phyloP scores from a whole-genome alignment of 192 early-diverging fungal species.

The Entomortierella parvispora region DNA sequence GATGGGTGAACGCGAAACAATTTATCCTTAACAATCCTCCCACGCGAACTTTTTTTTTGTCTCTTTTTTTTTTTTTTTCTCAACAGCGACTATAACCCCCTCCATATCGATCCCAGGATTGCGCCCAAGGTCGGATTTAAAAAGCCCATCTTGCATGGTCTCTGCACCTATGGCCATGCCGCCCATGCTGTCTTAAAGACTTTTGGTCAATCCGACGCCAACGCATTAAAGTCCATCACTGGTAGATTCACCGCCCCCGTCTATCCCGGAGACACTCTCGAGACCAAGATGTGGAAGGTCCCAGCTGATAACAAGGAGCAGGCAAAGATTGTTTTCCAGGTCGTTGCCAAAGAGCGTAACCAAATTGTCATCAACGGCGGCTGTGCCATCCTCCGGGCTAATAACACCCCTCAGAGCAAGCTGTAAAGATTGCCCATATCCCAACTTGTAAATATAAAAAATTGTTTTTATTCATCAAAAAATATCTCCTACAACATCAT shows the following conservation, averaged over 20 bases:
- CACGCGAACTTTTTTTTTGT: not conserved
- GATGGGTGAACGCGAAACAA: not conserved
- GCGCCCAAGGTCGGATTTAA: conserved; percentile 76
- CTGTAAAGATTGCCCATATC: conserved; percentile 19
- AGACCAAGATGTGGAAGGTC: conserved; percentile 78
- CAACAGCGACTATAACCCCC: conserved; percentile 76
- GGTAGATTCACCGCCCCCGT: conserved; percentile 77
- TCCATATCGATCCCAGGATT: conserved; percentile 77
- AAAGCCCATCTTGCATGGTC: conserved; percentile 78
- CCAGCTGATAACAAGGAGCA: conserved; percentile 48
- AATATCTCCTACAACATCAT: no score
- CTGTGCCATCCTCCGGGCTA: conserved; percentile 55
- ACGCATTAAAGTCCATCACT: conserved; percentile 68
- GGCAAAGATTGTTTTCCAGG: conserved; percentile 65
- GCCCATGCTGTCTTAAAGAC: conserved; percentile 68
- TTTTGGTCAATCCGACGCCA: conserved; percentile 63
- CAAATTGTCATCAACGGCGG: conserved; percentile 71
- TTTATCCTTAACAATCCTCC: not conserved
- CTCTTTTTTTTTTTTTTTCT: not conserved
- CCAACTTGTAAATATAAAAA: no score
- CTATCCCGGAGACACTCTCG: conserved; percentile 79
- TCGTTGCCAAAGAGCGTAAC: conserved; percentile 66
- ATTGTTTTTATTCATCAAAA: not conserved
- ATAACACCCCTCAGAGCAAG: conserved; percentile 41
- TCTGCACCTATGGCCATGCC: conserved; percentile 68